Evolutionary conservation across 352 stramenopile genomes (phyloP), one percentile per base, ranked within the genome.

Genomic region (Pythium grandisporangium): DNA sequence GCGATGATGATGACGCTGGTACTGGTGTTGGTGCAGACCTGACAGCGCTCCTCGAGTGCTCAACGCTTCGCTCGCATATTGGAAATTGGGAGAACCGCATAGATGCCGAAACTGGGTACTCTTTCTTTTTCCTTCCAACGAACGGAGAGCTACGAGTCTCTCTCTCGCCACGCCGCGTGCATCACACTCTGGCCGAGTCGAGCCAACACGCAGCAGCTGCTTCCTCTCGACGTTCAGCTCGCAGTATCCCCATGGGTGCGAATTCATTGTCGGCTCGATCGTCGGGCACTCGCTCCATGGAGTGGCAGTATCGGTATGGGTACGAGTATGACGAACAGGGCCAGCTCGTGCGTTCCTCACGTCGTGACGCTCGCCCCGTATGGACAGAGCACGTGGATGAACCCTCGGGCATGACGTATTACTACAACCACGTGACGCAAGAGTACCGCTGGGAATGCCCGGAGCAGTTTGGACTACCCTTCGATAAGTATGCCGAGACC

Each of bases 391-490:
- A 80, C 44, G 41, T 42, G 5, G 78, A 88, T 38, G 46, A 58
- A 11, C 52, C 56, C 5, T 81, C 50, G 27, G 67, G 70, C 12
- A 34, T 65, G 19, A 44, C 45, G 16, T 88, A 81, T 53, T 92
- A 81, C 55, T 75, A 64, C 58, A 89, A 88, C 32, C 61, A 63
- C 10, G 61, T 89, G 3, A 84, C 73, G 22, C 51, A 72, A 36
- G 78, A 92, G 48, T 89, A 86, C 39, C 71, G 74, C 29, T 92
- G 78, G 78, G 78, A 84, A 30, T 77, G 77, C 41, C 77, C 74
- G 5, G 37, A 49, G 5, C 71, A 88, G 27, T 82, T 83, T 35
- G 73, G 72, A 5, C 45, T 68, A 22, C 51, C 55, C 30, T 87
- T 79, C 45, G 68, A 82, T 27, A 35, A 49, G 17, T 81, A 70